Base-by-base conservation (phyloP, 2,329 filamentous ascomycete species). In the Tolypocladium inflatum region DNA sequence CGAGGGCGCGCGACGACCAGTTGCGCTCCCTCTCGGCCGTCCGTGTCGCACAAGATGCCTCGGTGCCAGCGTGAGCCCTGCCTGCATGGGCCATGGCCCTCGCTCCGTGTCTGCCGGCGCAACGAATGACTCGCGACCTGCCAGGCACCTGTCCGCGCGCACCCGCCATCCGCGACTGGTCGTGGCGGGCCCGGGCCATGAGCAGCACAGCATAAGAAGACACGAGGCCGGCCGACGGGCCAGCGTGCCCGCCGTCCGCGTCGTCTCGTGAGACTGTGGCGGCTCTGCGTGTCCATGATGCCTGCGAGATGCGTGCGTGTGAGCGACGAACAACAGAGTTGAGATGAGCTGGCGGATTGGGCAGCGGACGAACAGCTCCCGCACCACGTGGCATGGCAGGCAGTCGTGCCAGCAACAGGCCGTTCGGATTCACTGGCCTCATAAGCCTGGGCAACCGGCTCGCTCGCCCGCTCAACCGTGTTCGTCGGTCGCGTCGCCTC, bases 91-190 rank as follows among this genome's bases (percentile, higher is more conserved):
- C 54, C 38, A 55, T 43, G 39, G 50, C 55, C 48, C 37, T 45
- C 42, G 53, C 45, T 48, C 41, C 23, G 45, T 56, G 52, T 17
- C 39, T 57, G 45, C 48, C 37, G 11, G 54, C 26, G 19, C 38
- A 38, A 19, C 51, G 33, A 55, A 45, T 60, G 55, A 58, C 54
- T 58, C 54, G 58, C 51, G n/a, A 42, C 52, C 21, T 15, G 51
- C 41, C 45, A 21, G 41, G 54, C 39, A 55, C 54, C 41, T 23
- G 9, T 21, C n/a, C 41, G 42, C n/a, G 42, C n/a, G 15, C 26
- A 51, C 6, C 41, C 42, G 37, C 15, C 54, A n/a, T 45, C 48
- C 30, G 48, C 48, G 30, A 52, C 48, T 37, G 48, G 30, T 21
- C 19, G 30, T 35, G 11, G 17, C 48, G 21, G 48, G 54, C 21